phyloP scores from a whole-genome alignment of 208 protist species.

The Willaertia magna region DNA sequence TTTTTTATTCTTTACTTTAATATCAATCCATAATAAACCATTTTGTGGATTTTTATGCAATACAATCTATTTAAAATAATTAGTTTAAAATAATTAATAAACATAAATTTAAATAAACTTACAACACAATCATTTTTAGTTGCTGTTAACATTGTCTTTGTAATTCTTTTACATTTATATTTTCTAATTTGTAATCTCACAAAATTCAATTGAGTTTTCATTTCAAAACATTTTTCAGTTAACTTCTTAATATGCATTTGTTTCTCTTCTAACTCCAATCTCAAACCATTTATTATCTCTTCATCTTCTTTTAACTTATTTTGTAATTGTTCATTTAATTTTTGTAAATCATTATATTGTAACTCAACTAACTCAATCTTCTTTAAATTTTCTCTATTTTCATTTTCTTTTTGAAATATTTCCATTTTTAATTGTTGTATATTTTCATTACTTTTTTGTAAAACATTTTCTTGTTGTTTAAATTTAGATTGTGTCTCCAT shows the following conservation, averaged over 20 bases:
- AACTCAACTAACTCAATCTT: too few relatives aligned
- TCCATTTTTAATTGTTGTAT: neutral
- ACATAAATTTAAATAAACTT: too few relatives aligned
- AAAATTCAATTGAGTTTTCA: neutral
- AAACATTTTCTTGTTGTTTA: neutral
- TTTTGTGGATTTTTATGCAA: slow-evolving; percentile 3
- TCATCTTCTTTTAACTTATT: neutral
- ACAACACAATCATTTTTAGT: too few relatives aligned
- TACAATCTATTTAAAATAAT: too few relatives aligned
- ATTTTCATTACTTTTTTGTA: neutral
- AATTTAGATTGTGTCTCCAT: neutral
- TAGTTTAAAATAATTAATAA: too few relatives aligned
- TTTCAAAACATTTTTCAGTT: neutral
- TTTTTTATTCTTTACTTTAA: neutral
- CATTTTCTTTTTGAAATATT: neutral
- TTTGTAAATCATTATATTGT: too few relatives aligned
- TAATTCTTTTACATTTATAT: neutral
- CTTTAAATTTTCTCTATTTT: neutral
- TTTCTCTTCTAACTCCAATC: neutral
- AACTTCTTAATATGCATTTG: neutral
- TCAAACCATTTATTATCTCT: neutral
- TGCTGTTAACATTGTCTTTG: too few relatives aligned
- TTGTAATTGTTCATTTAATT: neutral
- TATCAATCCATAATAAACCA: neutral
- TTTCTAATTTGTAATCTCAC: neutral